A percentile compares a stretch with the other conserved stretches of the same genome.
These are phyloP conservation scores for Pseudogymnoascus sp. DNA, from an alignment of 2,329 filamentous ascomycete genomes.

Conservation along the genomic window DNA sequence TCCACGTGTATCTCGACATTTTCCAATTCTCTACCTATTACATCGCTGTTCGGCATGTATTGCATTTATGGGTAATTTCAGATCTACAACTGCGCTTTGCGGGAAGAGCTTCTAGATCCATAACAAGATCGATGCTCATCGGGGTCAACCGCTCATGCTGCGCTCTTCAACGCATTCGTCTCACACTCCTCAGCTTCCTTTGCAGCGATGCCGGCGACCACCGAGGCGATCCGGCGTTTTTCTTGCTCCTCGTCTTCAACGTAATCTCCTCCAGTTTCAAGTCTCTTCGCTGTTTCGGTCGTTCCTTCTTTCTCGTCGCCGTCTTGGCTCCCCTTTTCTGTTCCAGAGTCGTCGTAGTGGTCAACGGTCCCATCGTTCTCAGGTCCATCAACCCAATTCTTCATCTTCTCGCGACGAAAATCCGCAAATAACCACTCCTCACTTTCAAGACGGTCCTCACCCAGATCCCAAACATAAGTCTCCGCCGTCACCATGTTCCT, in stretches of 20 bases:
- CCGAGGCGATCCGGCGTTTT: background rate
- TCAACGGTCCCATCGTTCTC: constrained; percentile 17
- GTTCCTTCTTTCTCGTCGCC: background rate
- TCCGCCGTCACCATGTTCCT: constrained; percentile 46
- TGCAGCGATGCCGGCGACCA: constrained; percentile 7
- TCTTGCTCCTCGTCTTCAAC: background rate
- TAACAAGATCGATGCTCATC: background rate
- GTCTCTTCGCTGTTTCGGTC: background rate
- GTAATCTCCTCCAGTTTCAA: background rate
- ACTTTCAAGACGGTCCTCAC: constrained; percentile 51
- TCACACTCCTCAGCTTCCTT: background rate
- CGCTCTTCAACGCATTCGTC: background rate
- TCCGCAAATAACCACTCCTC: constrained; percentile 83
- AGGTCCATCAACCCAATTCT: constrained; percentile 33
- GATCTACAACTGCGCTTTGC: background rate
- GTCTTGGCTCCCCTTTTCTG: background rate
- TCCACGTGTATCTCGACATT: background rate
- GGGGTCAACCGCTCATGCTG: background rate
- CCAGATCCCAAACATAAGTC: constrained; percentile 57
- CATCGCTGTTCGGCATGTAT: background rate
- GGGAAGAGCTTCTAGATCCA: background rate
- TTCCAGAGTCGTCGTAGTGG: background rate
- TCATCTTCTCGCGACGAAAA: constrained; percentile 70
- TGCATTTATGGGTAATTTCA: constrained; percentile 2
- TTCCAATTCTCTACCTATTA: background rate